A percentile compares a stretch with the other conserved stretches of the same genome.
Evolutionary conservation across 805 yeast species (phyloP).

Genomic region (Zygoascus bituminiphila): DNA sequence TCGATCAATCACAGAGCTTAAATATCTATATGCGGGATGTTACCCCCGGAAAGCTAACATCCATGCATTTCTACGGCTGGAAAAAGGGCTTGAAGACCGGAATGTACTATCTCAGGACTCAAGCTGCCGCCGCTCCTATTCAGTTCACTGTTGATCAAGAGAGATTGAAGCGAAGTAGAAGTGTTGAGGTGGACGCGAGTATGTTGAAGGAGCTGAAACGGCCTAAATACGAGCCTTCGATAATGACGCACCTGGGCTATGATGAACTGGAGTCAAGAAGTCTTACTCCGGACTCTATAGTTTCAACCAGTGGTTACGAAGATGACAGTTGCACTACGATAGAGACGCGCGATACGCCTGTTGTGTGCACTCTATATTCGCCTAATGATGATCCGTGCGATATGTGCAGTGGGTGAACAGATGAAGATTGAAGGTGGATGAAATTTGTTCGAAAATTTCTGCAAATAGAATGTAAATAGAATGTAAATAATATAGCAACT

Average conservation of each 20-base stretch:
- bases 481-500: not conserved
- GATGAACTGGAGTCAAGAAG: not conserved
- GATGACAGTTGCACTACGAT: not conserved
- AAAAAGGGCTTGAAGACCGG: slow-evolving; percentile 97
- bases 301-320: not conserved
- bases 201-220: not conserved
- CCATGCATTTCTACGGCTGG: slow-evolving; percentile 99
- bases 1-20: slow-evolving; percentile 86
- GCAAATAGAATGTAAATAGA: no score
- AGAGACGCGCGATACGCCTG: not conserved
- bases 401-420: not conserved
- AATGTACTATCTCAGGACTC: slow-evolving; percentile 95
- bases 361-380: not conserved
- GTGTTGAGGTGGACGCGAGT: not conserved
- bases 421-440: no score
- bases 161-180: slow-evolving; percentile 27
- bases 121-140: slow-evolving; percentile 95
- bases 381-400: not conserved
- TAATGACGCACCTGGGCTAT: not conserved
- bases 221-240: slow-evolving; percentile 2
- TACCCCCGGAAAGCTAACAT: slow-evolving; percentile 91
- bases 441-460: no score
- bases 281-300: not conserved
- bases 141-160: slow-evolving; percentile 71
- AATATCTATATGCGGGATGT: slow-evolving; percentile 84